Conservation (phyloP, 768 basidiomycete genomes). For the Tricholoma saponaceum region DNA sequence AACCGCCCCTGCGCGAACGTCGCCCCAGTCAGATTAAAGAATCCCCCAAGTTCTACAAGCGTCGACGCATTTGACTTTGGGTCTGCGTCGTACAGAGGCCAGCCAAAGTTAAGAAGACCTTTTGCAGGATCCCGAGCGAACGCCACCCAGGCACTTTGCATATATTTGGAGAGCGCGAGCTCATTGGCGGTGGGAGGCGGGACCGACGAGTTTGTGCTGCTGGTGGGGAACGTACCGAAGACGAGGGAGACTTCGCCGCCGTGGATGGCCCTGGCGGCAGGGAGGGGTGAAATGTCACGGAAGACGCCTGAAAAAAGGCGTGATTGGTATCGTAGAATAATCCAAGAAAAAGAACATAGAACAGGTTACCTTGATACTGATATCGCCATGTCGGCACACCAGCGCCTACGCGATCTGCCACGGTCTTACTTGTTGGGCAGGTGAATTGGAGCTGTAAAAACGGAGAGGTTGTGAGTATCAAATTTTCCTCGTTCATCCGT, state of each 20-base stretch:
- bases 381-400: conserved; percentile 17
- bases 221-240: conserved; percentile 32
- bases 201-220: conserved; percentile 32
- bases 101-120: conserved; percentile 24
- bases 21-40: conserved; percentile 12
- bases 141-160: conserved; percentile 37
- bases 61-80: conserved; percentile 13
- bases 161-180: conserved; percentile 24
- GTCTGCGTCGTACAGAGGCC: conserved; percentile 20
- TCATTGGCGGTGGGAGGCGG: conserved; percentile 6
- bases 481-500: background rate
- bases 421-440: conserved; percentile 25
- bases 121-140: conserved; percentile 36
- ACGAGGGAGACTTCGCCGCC: conserved; percentile 34
- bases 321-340: background rate
- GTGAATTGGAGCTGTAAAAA: conserved; percentile 21
- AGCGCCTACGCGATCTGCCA: conserved; percentile 24
- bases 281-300: conserved; percentile 29
- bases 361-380: conserved; percentile 16
- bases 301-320: conserved; percentile 24
- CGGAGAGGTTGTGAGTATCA: background rate
- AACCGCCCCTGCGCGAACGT: conserved; percentile 13
- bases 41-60: conserved; percentile 14
- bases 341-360: background rate
- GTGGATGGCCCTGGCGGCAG: conserved; percentile 33